Evolutionary conservation across 768 basidiomycete species (phyloP).

Genomic region (Boletus reticulatus): DNA sequence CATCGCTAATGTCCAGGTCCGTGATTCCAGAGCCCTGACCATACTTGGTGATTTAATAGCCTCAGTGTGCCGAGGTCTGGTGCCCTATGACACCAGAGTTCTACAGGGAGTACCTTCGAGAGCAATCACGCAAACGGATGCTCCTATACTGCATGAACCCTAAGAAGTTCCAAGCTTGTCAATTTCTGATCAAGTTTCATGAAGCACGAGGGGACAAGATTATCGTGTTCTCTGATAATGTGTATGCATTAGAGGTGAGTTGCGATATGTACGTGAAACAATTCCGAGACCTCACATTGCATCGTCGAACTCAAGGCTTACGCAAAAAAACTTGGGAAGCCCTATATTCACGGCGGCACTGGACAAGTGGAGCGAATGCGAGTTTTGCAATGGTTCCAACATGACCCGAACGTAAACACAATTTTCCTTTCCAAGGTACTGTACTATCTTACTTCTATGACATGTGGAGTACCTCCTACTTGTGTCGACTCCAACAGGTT

Average conservation of each 20-base stretch:
- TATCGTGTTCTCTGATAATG: constrained; percentile 99
- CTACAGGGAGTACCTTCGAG: constrained; percentile 93
- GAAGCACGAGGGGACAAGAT: constrained; percentile 98
- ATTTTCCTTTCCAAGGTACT: constrained; percentile 95
- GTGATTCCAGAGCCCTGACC: constrained; percentile 14
- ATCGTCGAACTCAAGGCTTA: constrained; percentile 59
- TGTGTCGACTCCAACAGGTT: constrained; percentile 50
- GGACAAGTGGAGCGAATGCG: constrained; percentile 95
- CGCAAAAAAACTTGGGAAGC: constrained; percentile 89
- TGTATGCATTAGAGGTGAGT: constrained; percentile 89
- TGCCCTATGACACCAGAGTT: constrained; percentile 99
- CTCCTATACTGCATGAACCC: constrained; percentile 99
- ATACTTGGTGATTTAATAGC: constrained; percentile 1
- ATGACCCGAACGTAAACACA: constrained; percentile 93
- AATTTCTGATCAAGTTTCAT: constrained; percentile 97
- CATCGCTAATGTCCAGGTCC: constrained; percentile 98
- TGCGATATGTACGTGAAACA: not conserved
- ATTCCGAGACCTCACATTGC: constrained; percentile 1
- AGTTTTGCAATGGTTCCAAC: constrained; percentile 93
- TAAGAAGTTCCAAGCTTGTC: constrained; percentile 98
- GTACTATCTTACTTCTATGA: constrained; percentile 38
- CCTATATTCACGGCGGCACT: constrained; percentile 95
- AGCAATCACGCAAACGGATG: constrained; percentile 91
- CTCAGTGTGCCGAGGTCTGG: constrained; percentile 98
- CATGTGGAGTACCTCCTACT: constrained; percentile 12